Evolutionary conservation across 768 basidiomycete species (phyloP), one percentile per base, ranked within the genome.

Genomic region (Scleroderma bovista): DNA sequence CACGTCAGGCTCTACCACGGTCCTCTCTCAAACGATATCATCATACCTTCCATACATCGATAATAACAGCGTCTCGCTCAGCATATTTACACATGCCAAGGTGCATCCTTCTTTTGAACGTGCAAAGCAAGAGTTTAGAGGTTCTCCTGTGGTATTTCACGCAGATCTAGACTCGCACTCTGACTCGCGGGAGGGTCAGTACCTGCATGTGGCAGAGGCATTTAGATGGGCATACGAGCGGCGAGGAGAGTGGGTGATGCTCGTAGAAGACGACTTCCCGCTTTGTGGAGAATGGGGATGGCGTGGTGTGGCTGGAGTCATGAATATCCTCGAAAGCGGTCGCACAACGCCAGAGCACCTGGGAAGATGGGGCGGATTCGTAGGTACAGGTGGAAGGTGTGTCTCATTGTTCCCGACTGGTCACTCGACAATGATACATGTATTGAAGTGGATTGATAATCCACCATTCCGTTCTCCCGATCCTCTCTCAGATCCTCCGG

Each of bases 261-360:
- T 75, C 12, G 59, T 71, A 24, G 73, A 74, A 47, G 73, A 75
- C 53, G 72, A 75, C 52, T 75, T 75, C 41, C 72, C 73, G 1
- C 39, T 75, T 17, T 75, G 72, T 26, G 68, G 63, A 15, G 63
- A 64, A 6, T 64, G 67, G 55, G 70, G 71, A 20, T 68, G 66
- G 64, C 44, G 61, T 8, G 69, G 65, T 0, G 37, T 75, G 3
- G 52, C 57, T 6, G 58, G 51, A 31, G 69, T 69, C 39, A 67
- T 73, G 66, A 56, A 55, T 15, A 57, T 60, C 23, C 54, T 74
- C 39, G 57, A 68, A 39, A 50, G 16, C 10, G 56, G 50, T 8
- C 59, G 64, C 43, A 46, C 54, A 23, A 40, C 46, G n/a, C 29
- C 39, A 23, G 46, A 32, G 51, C 43, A 46, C 42, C 6, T 53